Evolutionary conservation across 2,329 filamentous ascomycete species (phyloP).

Genomic region (Hypoxylon sp.): DNA sequence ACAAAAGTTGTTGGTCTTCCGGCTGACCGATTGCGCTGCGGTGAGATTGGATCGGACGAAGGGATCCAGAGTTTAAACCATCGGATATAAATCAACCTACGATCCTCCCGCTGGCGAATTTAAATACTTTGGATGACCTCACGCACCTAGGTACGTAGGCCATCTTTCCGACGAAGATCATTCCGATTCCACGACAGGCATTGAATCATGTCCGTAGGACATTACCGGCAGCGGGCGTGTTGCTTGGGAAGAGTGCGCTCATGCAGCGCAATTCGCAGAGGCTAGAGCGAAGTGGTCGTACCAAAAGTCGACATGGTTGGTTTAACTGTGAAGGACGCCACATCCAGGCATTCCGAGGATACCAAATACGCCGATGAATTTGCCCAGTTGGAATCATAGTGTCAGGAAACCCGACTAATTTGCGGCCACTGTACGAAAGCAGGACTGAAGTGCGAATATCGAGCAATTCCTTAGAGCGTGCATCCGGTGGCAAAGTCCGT

Average conservation of each 20-base stretch:
- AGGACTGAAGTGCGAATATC: constrained; percentile 70
- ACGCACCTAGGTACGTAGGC: too few species aligned
- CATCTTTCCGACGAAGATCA: too few species aligned
- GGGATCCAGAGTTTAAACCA: constrained; percentile 39
- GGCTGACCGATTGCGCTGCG: too few species aligned
- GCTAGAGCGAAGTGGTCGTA: constrained; percentile 68
- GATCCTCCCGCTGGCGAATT: constrained; percentile 32
- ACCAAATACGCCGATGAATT: constrained; percentile 1
- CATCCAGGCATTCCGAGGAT: constrained; percentile 61
- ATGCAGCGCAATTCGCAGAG: constrained; percentile 49
- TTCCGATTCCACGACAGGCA: constrained; percentile 28
- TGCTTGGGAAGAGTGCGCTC: constrained; percentile 21
- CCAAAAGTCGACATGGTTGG: constrained; percentile 71
- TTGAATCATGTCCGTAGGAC: constrained; percentile 34
- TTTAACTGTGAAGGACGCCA: constrained; percentile 73
- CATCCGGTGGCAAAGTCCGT: constrained; percentile 55
- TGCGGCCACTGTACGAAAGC: constrained; percentile 71
- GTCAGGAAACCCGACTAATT: constrained; percentile 70
- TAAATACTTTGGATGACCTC: constrained; percentile 31
- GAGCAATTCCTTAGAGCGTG: constrained; percentile 57
- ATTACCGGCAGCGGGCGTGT: constrained; percentile 7
- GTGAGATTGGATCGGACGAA: too few species aligned
- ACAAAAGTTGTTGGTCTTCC: too few species aligned
- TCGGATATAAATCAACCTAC: constrained; percentile 27
- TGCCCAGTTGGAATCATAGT: constrained; percentile 58